Percentiles rank a stretch among this genome's conserved stretches.
Evolutionary conservation across 495 filamentous ascomycete species (phyloP).

Genomic region (Penicillium lagena): DNA sequence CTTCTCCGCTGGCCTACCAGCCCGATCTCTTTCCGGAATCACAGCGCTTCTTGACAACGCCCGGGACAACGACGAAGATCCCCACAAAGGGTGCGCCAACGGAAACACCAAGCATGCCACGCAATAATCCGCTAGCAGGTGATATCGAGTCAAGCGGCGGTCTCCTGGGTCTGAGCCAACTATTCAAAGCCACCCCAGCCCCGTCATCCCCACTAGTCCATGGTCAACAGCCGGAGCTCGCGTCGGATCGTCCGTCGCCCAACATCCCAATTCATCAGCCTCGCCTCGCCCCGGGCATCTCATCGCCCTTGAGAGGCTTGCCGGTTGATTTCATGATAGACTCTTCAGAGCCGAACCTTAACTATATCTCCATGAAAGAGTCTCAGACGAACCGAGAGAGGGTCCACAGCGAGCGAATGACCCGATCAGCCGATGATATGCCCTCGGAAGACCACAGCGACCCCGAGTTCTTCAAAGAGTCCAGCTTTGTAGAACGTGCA

Average conservation of each 20-base stretch:
- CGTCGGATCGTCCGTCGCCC: constrained; percentile 48
- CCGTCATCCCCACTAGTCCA: constrained; percentile 44
- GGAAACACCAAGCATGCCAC: constrained; percentile 34
- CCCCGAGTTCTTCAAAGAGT: constrained; percentile 39
- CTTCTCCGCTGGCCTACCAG: constrained; percentile 31
- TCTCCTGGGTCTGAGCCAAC: constrained; percentile 43
- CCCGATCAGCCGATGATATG: constrained; percentile 31
- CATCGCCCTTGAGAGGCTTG: constrained; percentile 33
- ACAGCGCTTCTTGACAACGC: constrained; percentile 42
- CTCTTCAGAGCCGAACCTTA: constrained; percentile 40
- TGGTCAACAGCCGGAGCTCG: constrained; percentile 27
- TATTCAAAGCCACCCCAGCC: constrained; percentile 47
- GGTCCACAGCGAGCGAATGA: constrained; percentile 29
- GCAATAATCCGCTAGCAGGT: constrained; percentile 36
- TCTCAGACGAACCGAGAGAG: constrained; percentile 37
- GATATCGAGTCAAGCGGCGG: constrained; percentile 35
- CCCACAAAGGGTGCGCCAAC: constrained; percentile 18
- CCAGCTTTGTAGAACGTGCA: constrained; percentile 34
- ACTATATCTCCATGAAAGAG: constrained; percentile 46
- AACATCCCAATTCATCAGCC: constrained; percentile 40
- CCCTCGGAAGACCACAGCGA: constrained; percentile 37
- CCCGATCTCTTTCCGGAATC: constrained; percentile 45
- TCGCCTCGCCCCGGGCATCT: constrained; percentile 27
- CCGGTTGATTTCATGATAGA: constrained; percentile 28
- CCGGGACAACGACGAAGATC: constrained; percentile 30